phyloP scores from a whole-genome alignment of 129 eudicot species.

The Erigeron canadensis region DNA sequence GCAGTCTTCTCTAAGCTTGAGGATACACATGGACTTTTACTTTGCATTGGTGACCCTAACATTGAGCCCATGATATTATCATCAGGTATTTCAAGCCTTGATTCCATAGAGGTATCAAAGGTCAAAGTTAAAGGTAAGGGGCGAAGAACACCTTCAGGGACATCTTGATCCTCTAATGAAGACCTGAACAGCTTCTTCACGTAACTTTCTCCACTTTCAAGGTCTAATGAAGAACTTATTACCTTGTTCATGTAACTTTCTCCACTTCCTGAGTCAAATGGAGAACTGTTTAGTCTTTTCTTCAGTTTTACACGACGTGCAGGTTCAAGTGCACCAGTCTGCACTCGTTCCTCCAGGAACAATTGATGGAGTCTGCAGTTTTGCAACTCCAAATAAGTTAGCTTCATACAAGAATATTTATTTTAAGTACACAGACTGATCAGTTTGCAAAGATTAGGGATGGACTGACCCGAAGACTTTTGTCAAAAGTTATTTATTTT shows the following conservation, averaged over 20 bases:
- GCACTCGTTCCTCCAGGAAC: slow-evolving; percentile 83
- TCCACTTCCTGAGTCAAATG: slow-evolving; percentile 44
- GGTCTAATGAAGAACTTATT: slow-evolving; percentile 36
- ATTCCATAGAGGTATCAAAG: slow-evolving; percentile 31
- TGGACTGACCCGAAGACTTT: background rate
- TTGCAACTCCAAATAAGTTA: slow-evolving; percentile 22
- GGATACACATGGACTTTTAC: slow-evolving; percentile 45
- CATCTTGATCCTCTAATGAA: slow-evolving; percentile 47
- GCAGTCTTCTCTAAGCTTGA: slow-evolving; percentile 34
- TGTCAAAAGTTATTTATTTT: background rate
- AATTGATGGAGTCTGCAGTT: slow-evolving; percentile 80
- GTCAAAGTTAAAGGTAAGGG: slow-evolving; percentile 31
- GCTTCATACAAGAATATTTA: slow-evolving; percentile 15
- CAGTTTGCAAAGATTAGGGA: background rate
- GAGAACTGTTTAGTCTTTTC: slow-evolving; percentile 65
- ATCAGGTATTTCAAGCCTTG: slow-evolving; percentile 40
- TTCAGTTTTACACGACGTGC: slow-evolving; percentile 74
- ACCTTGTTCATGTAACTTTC: slow-evolving; percentile 71
- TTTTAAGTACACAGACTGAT: slow-evolving; percentile 12
- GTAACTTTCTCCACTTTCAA: slow-evolving; percentile 15
- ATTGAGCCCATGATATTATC: slow-evolving; percentile 37
- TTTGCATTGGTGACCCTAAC: slow-evolving; percentile 31
- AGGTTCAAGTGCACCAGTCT: slow-evolving; percentile 54
- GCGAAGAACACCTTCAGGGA: slow-evolving; percentile 42
- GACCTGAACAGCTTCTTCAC: background rate